Conservation (phyloP, 2,329 filamentous ascomycete genomes). For the Bipolaris bicolor region DNA sequence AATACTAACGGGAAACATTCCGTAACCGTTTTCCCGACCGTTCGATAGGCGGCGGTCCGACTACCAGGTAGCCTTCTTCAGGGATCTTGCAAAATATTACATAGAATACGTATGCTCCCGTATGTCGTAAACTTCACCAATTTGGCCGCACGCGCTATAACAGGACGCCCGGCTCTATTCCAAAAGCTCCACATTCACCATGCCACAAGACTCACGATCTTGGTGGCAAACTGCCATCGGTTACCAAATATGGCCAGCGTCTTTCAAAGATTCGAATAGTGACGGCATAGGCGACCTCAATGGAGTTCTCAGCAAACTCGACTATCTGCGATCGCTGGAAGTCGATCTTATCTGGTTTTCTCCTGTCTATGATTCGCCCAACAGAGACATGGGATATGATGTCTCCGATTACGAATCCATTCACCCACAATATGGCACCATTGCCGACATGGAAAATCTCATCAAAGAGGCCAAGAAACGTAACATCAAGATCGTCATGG, state of each 20-base stretch:
- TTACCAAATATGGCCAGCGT: slow-evolving; percentile 20
- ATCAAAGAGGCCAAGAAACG: slow-evolving; percentile 65
- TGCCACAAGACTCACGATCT: not conserved
- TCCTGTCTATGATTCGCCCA: slow-evolving; percentile 69
- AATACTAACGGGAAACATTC: no score
- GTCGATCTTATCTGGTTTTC: slow-evolving; percentile 71
- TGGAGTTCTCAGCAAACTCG: slow-evolving; percentile 50
- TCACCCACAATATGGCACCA: slow-evolving; percentile 68
- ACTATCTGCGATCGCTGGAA: slow-evolving; percentile 62
- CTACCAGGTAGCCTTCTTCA: not conserved
- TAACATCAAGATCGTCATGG: slow-evolving; percentile 73
- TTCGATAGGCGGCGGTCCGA: not conserved
- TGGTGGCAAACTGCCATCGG: slow-evolving; percentile 5
- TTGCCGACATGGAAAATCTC: slow-evolving; percentile 68
- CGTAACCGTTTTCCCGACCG: not conserved
- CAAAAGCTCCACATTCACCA: not conserved
- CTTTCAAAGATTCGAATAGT: slow-evolving; percentile 58
- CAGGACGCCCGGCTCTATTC: not conserved
- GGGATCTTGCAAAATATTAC: not conserved
- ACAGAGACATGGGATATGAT: slow-evolving; percentile 74
- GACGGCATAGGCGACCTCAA: slow-evolving; percentile 66
- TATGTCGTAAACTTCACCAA: not conserved
- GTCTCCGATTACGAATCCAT: slow-evolving; percentile 71
- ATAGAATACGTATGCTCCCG: not conserved
- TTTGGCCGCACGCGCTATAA: not conserved